A percentile compares a stretch with the other conserved stretches of the same genome.
phyloP scores from a whole-genome alignment of 163 green algal genomes.

The Chlorella variabilis region DNA sequence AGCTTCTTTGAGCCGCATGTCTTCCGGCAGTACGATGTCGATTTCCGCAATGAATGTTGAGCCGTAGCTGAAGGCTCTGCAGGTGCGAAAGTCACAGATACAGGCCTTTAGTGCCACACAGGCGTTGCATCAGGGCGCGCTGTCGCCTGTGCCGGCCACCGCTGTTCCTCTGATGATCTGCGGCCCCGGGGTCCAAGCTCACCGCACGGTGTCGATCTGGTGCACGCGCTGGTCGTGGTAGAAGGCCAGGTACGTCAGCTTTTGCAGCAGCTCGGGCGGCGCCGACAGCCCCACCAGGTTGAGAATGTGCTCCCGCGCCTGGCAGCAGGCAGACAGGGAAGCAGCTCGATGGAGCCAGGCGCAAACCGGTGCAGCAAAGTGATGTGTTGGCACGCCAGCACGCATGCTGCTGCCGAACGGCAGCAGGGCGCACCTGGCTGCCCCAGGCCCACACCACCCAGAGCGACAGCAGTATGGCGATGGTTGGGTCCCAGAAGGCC shows the following conservation, averaged over 20 bases:
- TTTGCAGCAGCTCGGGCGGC: conserved; percentile 49
- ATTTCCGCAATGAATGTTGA: conserved; percentile 62
- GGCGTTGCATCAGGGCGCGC: too few species aligned
- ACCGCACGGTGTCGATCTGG: conserved; percentile 11
- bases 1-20: conserved; percentile 57
- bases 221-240: conserved; percentile 56
- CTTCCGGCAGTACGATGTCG: conserved; percentile 58
- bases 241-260: conserved; percentile 65
- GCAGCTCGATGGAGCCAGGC: too few species aligned
- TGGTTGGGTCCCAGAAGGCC: background rate
- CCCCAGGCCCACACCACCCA: conserved; percentile 43
- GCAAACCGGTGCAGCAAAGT: too few species aligned
- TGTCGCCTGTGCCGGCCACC: too few species aligned
- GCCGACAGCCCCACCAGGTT: conserved; percentile 30
- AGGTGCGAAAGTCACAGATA: background rate
- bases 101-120: background rate
- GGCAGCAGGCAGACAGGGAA: too few species aligned
- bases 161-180: too few species aligned
- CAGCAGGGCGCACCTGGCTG: too few species aligned
- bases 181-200: background rate
- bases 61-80: conserved; percentile 61
- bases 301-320: conserved; percentile 35
- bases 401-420: too few species aligned
- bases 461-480: conserved; percentile 28
- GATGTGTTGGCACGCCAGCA: too few species aligned